Conservation (phyloP, 345 rosid genomes). For the Moricandia moricandioides region DNA sequence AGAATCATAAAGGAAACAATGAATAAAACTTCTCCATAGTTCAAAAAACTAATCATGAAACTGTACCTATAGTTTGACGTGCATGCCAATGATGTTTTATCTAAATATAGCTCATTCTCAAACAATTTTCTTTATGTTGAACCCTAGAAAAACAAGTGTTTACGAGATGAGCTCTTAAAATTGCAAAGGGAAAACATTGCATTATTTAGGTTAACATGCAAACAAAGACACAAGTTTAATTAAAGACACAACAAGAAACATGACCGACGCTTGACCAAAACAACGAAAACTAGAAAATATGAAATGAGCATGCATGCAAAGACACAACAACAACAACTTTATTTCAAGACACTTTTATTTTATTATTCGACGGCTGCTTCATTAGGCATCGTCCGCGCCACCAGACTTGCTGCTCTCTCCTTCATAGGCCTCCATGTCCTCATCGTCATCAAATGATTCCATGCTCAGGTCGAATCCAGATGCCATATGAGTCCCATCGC, state of each 20-base stretch:
- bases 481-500: not conserved
- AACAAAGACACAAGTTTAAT: not conserved
- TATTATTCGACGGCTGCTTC: not conserved
- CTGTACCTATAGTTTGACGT: no score
- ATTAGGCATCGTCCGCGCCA: not conserved
- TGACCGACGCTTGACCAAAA: not conserved
- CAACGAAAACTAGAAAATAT: constrained; percentile 1
- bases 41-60: not conserved
- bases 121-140: not conserved
- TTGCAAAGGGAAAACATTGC: not conserved
- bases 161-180: not conserved
- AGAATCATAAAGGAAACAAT: no score
- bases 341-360: not conserved
- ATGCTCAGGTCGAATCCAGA: not conserved
- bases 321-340: constrained; percentile 10
- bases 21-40: not conserved
- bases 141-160: not conserved
- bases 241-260: not conserved
- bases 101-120: no score
- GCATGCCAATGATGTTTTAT: no score
- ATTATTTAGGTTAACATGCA: not conserved
- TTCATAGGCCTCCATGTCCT: not conserved
- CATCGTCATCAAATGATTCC: not conserved
- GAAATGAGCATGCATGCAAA: not conserved
- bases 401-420: constrained; percentile 15